Evolutionary conservation across 1,284 basidiomycete species (phyloP), one percentile per base, ranked within the genome.

Genomic region (Vanrija sp.): DNA sequence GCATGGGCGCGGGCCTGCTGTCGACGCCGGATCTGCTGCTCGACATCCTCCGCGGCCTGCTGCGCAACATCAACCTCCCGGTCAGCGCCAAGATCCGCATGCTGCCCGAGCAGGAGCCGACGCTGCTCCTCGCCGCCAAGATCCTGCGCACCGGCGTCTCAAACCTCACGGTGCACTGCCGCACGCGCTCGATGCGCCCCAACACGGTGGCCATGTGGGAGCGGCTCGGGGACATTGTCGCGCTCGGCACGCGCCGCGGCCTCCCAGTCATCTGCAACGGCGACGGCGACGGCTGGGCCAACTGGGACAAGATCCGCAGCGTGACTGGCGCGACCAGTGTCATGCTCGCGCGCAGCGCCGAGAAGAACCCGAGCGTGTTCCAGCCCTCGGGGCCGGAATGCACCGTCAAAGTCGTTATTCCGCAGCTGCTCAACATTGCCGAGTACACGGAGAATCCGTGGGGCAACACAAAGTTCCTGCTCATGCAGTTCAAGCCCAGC

Each of bases 1-100:
- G 96, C 0, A 98, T 98, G 94, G 96, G 96, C 18, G 94, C 96
- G 2, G 94, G 92, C 12, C 80, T 99, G 15, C 84, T 99, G 45
- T 85, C 87, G 6, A 94, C 88, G 38, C 93, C 96, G 0, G 92
- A 96, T 67, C 78, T 93, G 19, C 81, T 98, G 12, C 94, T 94
- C 71, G 80, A 85, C 19, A 96, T 97, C 62, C 81, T 97, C 20
- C 82, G 81, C 0, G 85, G 88, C 1, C 79, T 97, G 31, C 81
- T 93, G 25, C 76, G 71, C 35, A 83, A 82, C n/a, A 83, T 93
- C 66, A 82, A 88, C 54, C 85, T 95, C 46, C 85, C 88, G 0
- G 85, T 98, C 42, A 85, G 90, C 7, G 86, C 86, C 67, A 99
- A 99, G 77, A 98, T 98, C 64, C 83, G 95, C 14, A 77, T 98